Percentiles rank a stretch among this genome's conserved stretches.
Evolutionary conservation across 225 moss, liverwort and hornwort genomes (phyloP).

Genomic region (Polytrichum commune): DNA sequence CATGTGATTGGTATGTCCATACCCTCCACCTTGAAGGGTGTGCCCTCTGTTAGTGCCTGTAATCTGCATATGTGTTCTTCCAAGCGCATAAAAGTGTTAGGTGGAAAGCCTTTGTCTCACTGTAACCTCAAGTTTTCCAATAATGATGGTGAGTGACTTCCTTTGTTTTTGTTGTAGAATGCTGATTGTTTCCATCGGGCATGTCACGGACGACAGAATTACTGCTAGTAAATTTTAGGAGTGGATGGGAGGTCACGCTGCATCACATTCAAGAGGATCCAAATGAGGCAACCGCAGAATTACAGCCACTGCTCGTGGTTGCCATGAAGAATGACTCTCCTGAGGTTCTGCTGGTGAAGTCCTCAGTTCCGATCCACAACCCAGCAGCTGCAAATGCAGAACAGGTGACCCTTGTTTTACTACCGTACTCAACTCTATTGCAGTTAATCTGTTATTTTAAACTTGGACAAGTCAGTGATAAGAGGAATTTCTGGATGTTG

Average conservation of each 20-base stretch:
- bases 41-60: no score
- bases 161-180: conserved; percentile 11
- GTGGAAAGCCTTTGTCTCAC: no score
- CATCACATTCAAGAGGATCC: conserved; percentile 40
- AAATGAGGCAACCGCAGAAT: conserved; percentile 41
- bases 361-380: conserved; percentile 21
- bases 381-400: conserved; percentile 42
- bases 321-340: conserved; percentile 49
- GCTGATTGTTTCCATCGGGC: conserved; percentile 20
- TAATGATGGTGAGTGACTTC: conserved; percentile 1
- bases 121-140: neutral
- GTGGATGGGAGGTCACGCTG: conserved; percentile 44
- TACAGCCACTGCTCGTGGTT: conserved; percentile 82
- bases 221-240: conserved; percentile 41
- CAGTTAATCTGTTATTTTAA: neutral
- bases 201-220: conserved; percentile 27
- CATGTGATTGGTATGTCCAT: conserved; percentile 77
- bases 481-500: no score
- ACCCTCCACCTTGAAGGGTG: neutral
- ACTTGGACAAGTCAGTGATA: no score
- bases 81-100: no score
- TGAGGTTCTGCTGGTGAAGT: conserved; percentile 41
- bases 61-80: no score
- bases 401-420: conserved; percentile 28
- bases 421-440: no score